Evolutionary conservation across 495 filamentous ascomycete genomes (phyloP).

Genomic region (Opeltia flavorubescens): DNA sequence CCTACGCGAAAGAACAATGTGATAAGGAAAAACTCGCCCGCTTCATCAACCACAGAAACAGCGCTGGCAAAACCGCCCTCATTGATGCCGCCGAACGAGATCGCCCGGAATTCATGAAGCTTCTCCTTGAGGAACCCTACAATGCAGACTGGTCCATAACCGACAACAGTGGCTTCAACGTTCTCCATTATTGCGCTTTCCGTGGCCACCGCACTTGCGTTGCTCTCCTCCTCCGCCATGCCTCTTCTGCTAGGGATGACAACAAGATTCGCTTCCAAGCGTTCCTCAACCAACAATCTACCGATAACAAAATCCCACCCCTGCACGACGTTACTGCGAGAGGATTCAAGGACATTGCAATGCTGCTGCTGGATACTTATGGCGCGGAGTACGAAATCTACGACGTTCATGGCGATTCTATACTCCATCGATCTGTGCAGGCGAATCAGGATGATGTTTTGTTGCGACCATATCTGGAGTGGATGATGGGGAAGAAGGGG

Average conservation of each 20-base stretch:
- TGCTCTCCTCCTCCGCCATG: background rate
- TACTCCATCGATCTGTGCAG: slow-evolving; percentile 2
- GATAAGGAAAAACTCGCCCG: background rate
- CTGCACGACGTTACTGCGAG: background rate
- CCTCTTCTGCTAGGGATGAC: slow-evolving; percentile 34
- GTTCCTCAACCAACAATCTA: slow-evolving; percentile 1
- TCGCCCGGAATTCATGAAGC: background rate
- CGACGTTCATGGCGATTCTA: slow-evolving; percentile 2
- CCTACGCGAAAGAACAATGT: background rate
- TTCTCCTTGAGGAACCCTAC: slow-evolving; percentile 1
- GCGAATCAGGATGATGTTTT: background rate
- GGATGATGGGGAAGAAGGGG: background rate
- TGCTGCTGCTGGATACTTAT: background rate
- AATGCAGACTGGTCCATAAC: slow-evolving; percentile 4
- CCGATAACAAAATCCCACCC: background rate
- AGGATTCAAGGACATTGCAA: slow-evolving; percentile 1
- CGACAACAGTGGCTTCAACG: slow-evolving; percentile 1
- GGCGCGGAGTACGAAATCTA: slow-evolving; percentile 2
- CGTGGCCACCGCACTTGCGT: background rate
- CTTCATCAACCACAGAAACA: slow-evolving; percentile 4
- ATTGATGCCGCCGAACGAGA: slow-evolving; percentile 5
- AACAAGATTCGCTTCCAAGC: slow-evolving; percentile 19
- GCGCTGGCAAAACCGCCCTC: slow-evolving; percentile 4
- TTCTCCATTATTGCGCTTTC: slow-evolving; percentile 4
- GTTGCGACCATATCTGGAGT: background rate